Evolutionary conservation across 108 stramenopile genomes (phyloP).

Genomic region (Cylindrotheca fusiformis): DNA sequence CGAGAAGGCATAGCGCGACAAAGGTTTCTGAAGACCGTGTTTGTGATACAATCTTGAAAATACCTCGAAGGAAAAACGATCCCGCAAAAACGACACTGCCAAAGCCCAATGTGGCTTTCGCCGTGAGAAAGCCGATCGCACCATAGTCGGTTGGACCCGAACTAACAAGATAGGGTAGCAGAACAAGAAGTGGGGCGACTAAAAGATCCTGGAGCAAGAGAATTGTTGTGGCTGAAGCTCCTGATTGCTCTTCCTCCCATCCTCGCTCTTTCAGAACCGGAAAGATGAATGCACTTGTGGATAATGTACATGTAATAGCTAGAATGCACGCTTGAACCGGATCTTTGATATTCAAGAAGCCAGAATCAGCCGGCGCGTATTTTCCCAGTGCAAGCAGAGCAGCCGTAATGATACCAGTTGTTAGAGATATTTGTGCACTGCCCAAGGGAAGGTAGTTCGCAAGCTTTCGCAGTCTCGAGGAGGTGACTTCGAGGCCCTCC

Average conservation of each 20-base stretch:
- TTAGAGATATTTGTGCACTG: slow-evolving; percentile 58
- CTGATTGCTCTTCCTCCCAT: slow-evolving; percentile 59
- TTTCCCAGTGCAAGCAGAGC: slow-evolving; percentile 31
- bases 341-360: slow-evolving; percentile 50
- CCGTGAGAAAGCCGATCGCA: slow-evolving; percentile 57
- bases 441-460: slow-evolving; percentile 55
- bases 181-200: slow-evolving; percentile 71
- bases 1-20: slow-evolving; percentile 64
- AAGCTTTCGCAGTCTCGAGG: slow-evolving; percentile 41
- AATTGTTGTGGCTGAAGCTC: slow-evolving; percentile 61
- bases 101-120: slow-evolving; percentile 71
- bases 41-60: slow-evolving; percentile 52
- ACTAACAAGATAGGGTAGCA: slow-evolving; percentile 59
- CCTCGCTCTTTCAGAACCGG: slow-evolving; percentile 65
- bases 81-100: slow-evolving; percentile 55
- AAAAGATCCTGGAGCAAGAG: slow-evolving; percentile 71
- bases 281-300: slow-evolving; percentile 73
- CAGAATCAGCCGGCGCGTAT: slow-evolving; percentile 36
- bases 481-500: slow-evolving; percentile 68
- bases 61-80: slow-evolving; percentile 35
- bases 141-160: slow-evolving; percentile 51
- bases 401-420: slow-evolving; percentile 46
- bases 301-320: slow-evolving; percentile 55
- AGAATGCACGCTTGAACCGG: slow-evolving; percentile 60
- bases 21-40: slow-evolving; percentile 71